Evolutionary conservation across 2,329 filamentous ascomycete genomes (phyloP).

Genomic region (Periconia sp.): DNA sequence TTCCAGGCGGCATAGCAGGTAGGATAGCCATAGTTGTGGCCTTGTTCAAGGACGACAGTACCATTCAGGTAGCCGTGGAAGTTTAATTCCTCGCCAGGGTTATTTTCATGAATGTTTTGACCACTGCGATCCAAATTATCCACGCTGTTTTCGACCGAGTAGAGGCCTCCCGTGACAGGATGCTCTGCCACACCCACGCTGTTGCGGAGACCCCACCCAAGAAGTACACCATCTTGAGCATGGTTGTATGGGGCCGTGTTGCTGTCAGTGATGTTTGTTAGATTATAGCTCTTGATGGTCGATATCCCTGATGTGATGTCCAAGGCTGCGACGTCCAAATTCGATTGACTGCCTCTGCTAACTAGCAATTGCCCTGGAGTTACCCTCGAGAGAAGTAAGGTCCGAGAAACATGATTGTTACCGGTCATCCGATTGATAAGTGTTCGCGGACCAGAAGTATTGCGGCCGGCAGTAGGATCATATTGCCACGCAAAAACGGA

Average conservation of each 20-base stretch:
- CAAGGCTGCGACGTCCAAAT: slow-evolving; percentile 61
- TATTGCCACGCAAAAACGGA: slow-evolving; percentile 69
- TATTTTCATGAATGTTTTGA: slow-evolving; percentile 66
- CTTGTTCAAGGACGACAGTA: slow-evolving; percentile 46
- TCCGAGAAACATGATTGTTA: slow-evolving; percentile 62
- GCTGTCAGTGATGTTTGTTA: slow-evolving; percentile 42
- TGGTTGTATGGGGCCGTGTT: slow-evolving; percentile 48
- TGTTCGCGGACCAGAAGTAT: slow-evolving; percentile 52
- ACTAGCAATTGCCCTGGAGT: slow-evolving; percentile 62
- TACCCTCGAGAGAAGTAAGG: slow-evolving; percentile 62
- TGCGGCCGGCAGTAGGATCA: slow-evolving; percentile 52
- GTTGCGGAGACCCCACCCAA: slow-evolving; percentile 72
- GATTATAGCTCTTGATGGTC: slow-evolving; percentile 67
- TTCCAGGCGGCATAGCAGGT: slow-evolving; percentile 69
- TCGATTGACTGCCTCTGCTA: slow-evolving; percentile 64
- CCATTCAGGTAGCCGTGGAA: slow-evolving; percentile 65
- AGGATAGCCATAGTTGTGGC: slow-evolving; percentile 70
- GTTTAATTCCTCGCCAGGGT: slow-evolving; percentile 75
- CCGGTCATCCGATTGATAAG: slow-evolving; percentile 65
- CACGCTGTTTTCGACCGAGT: slow-evolving; percentile 69
- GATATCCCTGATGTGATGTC: slow-evolving; percentile 59
- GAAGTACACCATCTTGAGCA: slow-evolving; percentile 53
- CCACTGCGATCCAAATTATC: slow-evolving; percentile 63
- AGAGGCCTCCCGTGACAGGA: slow-evolving; percentile 53
- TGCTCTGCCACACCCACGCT: slow-evolving; percentile 72